These are phyloP conservation scores for Irpex lacteus DNA, from an alignment of 1,284 basidiomycete species.

Conservation along the genomic window DNA sequence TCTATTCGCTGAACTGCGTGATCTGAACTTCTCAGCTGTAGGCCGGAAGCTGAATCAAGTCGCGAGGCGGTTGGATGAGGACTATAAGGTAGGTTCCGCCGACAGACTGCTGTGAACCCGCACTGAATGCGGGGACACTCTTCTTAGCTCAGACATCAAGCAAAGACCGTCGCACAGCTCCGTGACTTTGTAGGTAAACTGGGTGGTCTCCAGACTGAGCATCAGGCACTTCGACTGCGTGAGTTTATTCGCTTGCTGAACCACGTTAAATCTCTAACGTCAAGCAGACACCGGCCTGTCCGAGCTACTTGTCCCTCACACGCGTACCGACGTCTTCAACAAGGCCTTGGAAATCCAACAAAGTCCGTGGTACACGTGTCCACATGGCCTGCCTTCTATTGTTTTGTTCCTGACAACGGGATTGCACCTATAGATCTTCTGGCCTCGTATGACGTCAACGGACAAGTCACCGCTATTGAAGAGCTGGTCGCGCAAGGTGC, in stretches of 20 bases:
- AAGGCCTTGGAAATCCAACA: constrained; percentile 94
- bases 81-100: constrained; percentile 70
- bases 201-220: constrained; percentile 88
- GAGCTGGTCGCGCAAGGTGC: constrained; percentile 84
- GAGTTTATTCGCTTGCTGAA: constrained; percentile 28
- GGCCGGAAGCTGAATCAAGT: constrained; percentile 81
- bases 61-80: constrained; percentile 85
- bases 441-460: constrained; percentile 80
- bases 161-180: constrained; percentile 91
- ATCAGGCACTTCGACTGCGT: constrained; percentile 88
- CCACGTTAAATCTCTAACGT: constrained; percentile 4
- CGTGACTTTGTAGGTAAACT: constrained; percentile 95
- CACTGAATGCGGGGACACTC: constrained; percentile 13
- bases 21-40: constrained; percentile 93
- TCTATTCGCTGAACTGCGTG: constrained; percentile 83
- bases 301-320: constrained; percentile 86
- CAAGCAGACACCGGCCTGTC: constrained; percentile 85
- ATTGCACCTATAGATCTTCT: constrained; percentile 68
- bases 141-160: constrained; percentile 63
- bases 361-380: constrained; percentile 54
- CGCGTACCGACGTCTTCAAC: constrained; percentile 88
- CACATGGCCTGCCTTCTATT: neutral
- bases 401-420: neutral
- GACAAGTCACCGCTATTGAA: constrained; percentile 81
- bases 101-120: neutral